Evolutionary conservation across 164 flowering plant species (phyloP).

Genomic region (Echeveria elegans): DNA sequence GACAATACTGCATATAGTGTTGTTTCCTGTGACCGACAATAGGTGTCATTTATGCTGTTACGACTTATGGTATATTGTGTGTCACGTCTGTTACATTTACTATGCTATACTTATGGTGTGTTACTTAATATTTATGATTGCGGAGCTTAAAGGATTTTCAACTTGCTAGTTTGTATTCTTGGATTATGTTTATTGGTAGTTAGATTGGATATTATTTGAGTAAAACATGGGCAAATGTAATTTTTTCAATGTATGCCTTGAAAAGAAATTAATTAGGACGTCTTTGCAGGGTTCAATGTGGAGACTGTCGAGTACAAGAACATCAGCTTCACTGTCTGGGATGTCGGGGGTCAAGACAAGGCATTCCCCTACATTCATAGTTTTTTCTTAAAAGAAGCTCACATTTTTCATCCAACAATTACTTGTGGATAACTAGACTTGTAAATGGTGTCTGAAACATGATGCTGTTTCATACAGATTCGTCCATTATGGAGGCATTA

Average conservation of each 20-base stretch:
- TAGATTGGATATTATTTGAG: not conserved
- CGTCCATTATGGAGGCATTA: slow-evolving; percentile 99
- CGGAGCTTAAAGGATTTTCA: not conserved
- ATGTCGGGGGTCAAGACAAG: slow-evolving; percentile 99
- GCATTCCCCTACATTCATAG: slow-evolving; percentile 19
- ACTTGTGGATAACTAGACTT: not conserved
- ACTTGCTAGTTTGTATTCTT: not conserved
- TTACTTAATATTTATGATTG: too few relatives aligned
- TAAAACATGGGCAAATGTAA: not conserved
- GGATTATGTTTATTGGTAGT: not conserved
- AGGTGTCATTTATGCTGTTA: too few relatives aligned
- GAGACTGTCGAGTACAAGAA: slow-evolving; percentile 95
- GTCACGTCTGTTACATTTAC: too few relatives aligned
- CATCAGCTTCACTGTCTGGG: slow-evolving; percentile 98
- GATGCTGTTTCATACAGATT: slow-evolving; percentile 36
- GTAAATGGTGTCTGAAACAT: not conserved
- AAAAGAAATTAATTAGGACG: not conserved
- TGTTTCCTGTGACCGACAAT: too few relatives aligned
- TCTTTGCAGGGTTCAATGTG: slow-evolving; percentile 75
- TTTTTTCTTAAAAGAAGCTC: slow-evolving; percentile 11
- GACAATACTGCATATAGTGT: too few relatives aligned
- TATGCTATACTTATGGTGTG: too few relatives aligned
- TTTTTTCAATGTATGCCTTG: not conserved
- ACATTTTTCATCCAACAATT: not conserved
- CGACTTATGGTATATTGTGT: too few relatives aligned